These are phyloP conservation scores for Cantharellus anzutake DNA, from an alignment of 768 basidiomycete genomes.

Conservation along the genomic window DNA sequence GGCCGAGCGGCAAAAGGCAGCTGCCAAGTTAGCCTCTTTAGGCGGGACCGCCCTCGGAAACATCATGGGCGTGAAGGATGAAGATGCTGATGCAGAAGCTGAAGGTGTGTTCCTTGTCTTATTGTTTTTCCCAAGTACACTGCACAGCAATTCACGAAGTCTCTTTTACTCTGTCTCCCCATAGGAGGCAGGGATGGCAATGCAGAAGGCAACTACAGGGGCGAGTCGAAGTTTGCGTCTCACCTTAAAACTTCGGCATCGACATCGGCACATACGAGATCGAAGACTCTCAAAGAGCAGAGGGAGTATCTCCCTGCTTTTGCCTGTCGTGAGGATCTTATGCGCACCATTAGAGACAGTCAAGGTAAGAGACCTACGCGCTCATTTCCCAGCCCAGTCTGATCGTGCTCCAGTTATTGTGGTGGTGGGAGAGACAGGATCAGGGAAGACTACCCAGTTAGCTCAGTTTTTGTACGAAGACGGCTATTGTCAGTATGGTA, in stretches of 20 bases:
- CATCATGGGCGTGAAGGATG: conserved; percentile 92
- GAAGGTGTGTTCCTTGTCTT: conserved; percentile 10
- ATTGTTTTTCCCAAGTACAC: conserved; percentile 27
- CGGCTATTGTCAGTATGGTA: conserved; percentile 75
- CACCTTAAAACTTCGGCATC: conserved; percentile 71
- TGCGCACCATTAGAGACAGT: conserved; percentile 79
- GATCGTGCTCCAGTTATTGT: conserved; percentile 43
- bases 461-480: conserved; percentile 94
- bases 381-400: not conserved
- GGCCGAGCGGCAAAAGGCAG: conserved; percentile 88
- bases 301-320: conserved; percentile 95
- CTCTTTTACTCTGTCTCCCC: conserved; percentile 9
- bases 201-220: conserved; percentile 47
- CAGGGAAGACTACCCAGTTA: conserved; percentile 95
- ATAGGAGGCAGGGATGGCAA: conserved; percentile 26
- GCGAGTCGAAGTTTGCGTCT: conserved; percentile 92
- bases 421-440: conserved; percentile 99
- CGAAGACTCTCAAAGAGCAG: conserved; percentile 78
- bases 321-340: conserved; percentile 84
- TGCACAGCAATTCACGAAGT: conserved; percentile 54
- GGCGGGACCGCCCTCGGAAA: conserved; percentile 93
- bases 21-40: conserved; percentile 81
- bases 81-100: conserved; percentile 86
- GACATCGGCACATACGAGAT: conserved; percentile 64
- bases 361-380: conserved; percentile 40